Conservation (phyloP, 257 asterid genomes). For the Gynochthodes officinalis region DNA sequence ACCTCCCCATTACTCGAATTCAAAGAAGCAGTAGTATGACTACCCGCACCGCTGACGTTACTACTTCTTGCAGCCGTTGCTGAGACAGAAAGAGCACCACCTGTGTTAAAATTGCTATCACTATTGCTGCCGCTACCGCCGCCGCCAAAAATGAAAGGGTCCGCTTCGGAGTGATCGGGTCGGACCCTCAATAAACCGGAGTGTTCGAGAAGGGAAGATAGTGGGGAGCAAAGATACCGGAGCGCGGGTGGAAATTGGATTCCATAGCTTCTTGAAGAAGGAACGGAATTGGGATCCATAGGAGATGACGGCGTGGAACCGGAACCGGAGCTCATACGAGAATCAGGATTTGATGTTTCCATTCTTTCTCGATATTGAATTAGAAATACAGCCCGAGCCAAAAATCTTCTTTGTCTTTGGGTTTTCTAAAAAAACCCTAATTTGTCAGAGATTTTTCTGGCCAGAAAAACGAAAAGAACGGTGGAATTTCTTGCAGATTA, state of each 20-base stretch:
- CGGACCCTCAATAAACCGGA: conserved; percentile 59
- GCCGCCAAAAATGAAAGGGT: conserved; percentile 29
- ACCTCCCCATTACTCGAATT: conserved; percentile 57
- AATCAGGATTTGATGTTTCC: conserved; percentile 48
- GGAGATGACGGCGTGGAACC: conserved; percentile 34
- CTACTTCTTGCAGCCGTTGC: conserved; percentile 16
- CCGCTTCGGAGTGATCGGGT: conserved; percentile 54
- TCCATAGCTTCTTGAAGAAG: conserved; percentile 17
- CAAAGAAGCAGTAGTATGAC: conserved; percentile 9
- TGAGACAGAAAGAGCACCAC: background rate
- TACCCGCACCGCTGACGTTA: background rate
- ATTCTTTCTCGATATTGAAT: conserved; percentile 14
- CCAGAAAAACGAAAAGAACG: background rate
- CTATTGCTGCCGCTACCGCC: conserved; percentile 17
- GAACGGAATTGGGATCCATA: conserved; percentile 27
- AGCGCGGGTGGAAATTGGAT: conserved; percentile 45
- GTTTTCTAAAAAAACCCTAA: no score
- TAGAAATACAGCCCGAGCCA: background rate
- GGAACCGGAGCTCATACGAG: conserved; percentile 27
- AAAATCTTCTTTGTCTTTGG: no score
- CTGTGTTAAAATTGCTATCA: conserved; percentile 14
- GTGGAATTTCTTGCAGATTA: conserved; percentile 33
- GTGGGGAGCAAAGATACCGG: conserved; percentile 49
- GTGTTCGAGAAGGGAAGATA: conserved; percentile 62
- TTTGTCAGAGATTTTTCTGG: no score